These are phyloP conservation scores for Acorus calamus DNA, from an alignment of 106 monocot species.

Conservation along the genomic window DNA sequence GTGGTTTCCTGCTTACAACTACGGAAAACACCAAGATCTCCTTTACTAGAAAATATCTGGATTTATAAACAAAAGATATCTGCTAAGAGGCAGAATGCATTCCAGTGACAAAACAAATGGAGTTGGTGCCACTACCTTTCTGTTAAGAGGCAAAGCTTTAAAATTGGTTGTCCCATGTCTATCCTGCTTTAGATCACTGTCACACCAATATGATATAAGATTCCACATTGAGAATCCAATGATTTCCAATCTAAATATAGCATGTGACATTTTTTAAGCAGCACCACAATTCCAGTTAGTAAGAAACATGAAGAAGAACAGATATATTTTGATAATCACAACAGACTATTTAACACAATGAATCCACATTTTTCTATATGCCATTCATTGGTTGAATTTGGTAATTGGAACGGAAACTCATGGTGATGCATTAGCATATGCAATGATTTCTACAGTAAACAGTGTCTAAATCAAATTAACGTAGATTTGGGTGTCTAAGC, in stretches of 20 bases:
- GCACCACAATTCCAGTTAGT: background rate
- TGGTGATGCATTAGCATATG: too few relatives aligned
- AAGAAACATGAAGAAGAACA: background rate
- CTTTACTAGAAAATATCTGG: slow-evolving; percentile 47
- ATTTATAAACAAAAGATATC: background rate
- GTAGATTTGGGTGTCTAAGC: too few relatives aligned
- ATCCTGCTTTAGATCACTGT: slow-evolving; percentile 8
- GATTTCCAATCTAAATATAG: too few relatives aligned
- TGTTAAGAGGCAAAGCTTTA: slow-evolving; percentile 26
- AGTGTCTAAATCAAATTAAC: too few relatives aligned
- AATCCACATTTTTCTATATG: too few relatives aligned
- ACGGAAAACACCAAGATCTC: slow-evolving; percentile 19
- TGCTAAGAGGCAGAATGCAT: background rate
- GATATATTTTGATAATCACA: background rate
- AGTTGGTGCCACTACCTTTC: slow-evolving; percentile 17
- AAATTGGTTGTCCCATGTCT: slow-evolving; percentile 13
- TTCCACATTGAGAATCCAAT: too few relatives aligned
- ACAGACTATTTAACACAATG: too few relatives aligned
- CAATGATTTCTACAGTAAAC: too few relatives aligned
- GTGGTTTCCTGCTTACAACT: slow-evolving; percentile 29
- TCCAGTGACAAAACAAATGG: background rate
- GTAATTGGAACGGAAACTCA: too few relatives aligned
- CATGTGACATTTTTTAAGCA: too few relatives aligned
- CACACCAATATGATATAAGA: background rate
- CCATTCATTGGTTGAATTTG: too few relatives aligned